phyloP scores from a whole-genome alignment of 106 monocot genomes.

The Dendrobium catenatum region DNA sequence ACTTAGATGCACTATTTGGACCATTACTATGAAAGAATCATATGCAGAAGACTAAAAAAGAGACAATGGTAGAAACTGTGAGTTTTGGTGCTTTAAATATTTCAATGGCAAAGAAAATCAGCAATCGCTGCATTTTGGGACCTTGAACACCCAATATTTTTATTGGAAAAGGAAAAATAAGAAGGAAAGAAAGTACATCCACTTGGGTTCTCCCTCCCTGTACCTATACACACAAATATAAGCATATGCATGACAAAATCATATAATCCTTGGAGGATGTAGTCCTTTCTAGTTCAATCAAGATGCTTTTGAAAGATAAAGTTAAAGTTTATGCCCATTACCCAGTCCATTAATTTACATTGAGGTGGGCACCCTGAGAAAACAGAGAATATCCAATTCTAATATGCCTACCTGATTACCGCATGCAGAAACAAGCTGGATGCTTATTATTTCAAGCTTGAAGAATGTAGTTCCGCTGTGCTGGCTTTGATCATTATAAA shows the following conservation, averaged over 20 bases:
- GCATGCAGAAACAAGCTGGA: constrained; percentile 65
- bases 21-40: no score
- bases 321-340: not conserved
- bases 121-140: no score
- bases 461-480: constrained; percentile 49
- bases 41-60: no score
- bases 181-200: no score
- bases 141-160: no score
- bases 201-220: not conserved
- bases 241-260: not conserved
- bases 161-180: no score
- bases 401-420: constrained; percentile 57
- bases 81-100: no score
- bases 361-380: not conserved
- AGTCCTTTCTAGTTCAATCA: not conserved
- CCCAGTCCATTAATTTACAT: not conserved
- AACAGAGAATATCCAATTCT: not conserved
- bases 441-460: constrained; percentile 76
- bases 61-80: no score
- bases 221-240: not conserved
- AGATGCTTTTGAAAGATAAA: not conserved
- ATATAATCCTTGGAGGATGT: not conserved
- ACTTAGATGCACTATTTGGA: no score
- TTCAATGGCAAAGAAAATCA: no score
- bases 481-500: constrained; percentile 24